Evolutionary conservation across 2,329 filamentous ascomycete genomes (phyloP).

Genomic region (Aspergillus amoenus): DNA sequence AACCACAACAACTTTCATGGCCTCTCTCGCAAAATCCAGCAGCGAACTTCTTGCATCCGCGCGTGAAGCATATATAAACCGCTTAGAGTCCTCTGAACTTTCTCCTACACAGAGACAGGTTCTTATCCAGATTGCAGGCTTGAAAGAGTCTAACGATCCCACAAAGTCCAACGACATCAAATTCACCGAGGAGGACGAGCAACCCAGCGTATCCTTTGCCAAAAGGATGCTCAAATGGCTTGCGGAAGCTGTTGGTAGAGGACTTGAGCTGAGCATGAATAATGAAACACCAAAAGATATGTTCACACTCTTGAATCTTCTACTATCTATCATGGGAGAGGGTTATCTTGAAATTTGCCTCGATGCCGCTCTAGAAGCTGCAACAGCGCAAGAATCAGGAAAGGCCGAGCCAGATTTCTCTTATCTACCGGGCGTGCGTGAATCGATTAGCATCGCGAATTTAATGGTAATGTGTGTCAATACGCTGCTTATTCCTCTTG

Average conservation of each 20-base stretch:
- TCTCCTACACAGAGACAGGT: constrained; percentile 86
- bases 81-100: constrained; percentile 83
- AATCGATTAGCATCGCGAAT: constrained; percentile 84
- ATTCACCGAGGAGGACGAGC: constrained; percentile 84
- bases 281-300: constrained; percentile 94
- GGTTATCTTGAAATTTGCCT: constrained; percentile 69
- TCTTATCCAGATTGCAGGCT: constrained; percentile 82
- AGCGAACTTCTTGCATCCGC: constrained; percentile 85
- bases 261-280: constrained; percentile 82
- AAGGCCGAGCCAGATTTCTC: constrained; percentile 85
- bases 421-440: constrained; percentile 75
- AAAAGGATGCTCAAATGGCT: constrained; percentile 98
- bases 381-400: constrained; percentile 70
- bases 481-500: constrained; percentile 85
- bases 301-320: constrained; percentile 74
- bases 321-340: constrained; percentile 84
- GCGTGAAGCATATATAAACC: constrained; percentile 86
- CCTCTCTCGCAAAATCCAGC: constrained; percentile 83
- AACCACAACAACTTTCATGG: constrained; percentile 87
- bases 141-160: constrained; percentile 67
- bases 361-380: constrained; percentile 71
- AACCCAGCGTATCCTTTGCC: constrained; percentile 78
- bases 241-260: constrained; percentile 87
- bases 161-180: constrained; percentile 79
- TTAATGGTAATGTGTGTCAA: constrained; percentile 91